These are phyloP conservation scores for Brassica carinata DNA, from an alignment of 345 rosid species.

Conservation along the genomic window DNA sequence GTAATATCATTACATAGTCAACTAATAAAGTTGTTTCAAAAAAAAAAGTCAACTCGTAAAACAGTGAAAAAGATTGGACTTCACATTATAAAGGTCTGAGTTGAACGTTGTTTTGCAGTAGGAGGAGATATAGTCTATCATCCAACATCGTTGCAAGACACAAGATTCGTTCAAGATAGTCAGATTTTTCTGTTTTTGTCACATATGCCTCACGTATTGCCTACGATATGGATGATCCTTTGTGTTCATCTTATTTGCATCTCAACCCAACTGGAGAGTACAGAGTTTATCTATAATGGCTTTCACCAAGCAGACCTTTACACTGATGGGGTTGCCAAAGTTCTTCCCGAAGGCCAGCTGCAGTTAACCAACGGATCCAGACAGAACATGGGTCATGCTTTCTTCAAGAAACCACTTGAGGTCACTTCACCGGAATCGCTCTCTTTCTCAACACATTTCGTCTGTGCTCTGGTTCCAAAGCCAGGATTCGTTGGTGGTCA, in stretches of 20 bases:
- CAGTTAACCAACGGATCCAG: slow-evolving; percentile 54
- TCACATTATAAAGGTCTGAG: background rate
- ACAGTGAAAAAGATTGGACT: background rate
- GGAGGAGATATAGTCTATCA: background rate
- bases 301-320: slow-evolving; percentile 41
- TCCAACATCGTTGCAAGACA: slow-evolving; percentile 6
- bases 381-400: slow-evolving; percentile 47
- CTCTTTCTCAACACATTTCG: slow-evolving; percentile 47
- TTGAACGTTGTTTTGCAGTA: background rate
- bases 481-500: slow-evolving; percentile 39
- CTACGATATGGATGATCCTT: slow-evolving; percentile 27
- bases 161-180: slow-evolving; percentile 8
- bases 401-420: slow-evolving; percentile 43
- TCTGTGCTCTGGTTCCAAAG: slow-evolving; percentile 43
- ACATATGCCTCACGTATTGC: slow-evolving; percentile 22
- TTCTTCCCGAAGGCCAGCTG: slow-evolving; percentile 48
- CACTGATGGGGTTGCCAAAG: slow-evolving; percentile 43
- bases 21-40: too few relatives aligned
- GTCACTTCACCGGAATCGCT: slow-evolving; percentile 30
- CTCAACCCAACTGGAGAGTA: slow-evolving; percentile 27
- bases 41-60: too few relatives aligned
- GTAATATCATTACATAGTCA: too few relatives aligned
- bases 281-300: slow-evolving; percentile 44
- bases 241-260: slow-evolving; percentile 25
- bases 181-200: background rate